phyloP scores from a whole-genome alignment of 352 stramenopile genomes.

The Pythium coloratum region DNA sequence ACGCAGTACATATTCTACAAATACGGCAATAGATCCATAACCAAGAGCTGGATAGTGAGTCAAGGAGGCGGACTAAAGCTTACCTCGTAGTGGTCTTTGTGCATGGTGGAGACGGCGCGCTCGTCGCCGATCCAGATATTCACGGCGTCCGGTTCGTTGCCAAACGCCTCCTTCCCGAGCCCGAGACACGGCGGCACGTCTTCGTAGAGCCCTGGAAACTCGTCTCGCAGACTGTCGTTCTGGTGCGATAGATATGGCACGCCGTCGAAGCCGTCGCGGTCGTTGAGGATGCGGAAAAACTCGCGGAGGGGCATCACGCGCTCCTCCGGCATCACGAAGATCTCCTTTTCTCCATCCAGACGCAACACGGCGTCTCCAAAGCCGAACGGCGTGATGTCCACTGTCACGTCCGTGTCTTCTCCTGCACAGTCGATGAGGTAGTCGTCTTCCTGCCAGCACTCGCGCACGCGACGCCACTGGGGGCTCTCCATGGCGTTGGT shows the following conservation, averaged over 20 bases:
- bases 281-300: conserved; percentile 51
- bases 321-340: conserved; percentile 84
- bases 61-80: neutral
- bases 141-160: conserved; percentile 83
- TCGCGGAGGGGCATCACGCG: conserved; percentile 62
- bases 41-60: neutral
- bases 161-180: conserved; percentile 67
- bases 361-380: conserved; percentile 68
- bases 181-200: conserved; percentile 64
- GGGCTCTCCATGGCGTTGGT: conserved; percentile 56
- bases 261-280: conserved; percentile 61
- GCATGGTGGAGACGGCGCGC: conserved; percentile 92
- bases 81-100: conserved; percentile 98
- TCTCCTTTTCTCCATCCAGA: conserved; percentile 27
- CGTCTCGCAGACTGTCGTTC: conserved; percentile 75
- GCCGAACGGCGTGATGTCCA: conserved; percentile 81
- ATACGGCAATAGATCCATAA: neutral
- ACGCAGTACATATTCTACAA: conserved; percentile 97
- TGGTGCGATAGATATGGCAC: conserved; percentile 86
- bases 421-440: conserved; percentile 55
- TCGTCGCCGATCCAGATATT: conserved; percentile 99
- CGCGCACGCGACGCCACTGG: conserved; percentile 51
- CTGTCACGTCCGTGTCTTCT: conserved; percentile 44
- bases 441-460: conserved; percentile 52
- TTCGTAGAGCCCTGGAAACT: conserved; percentile 64